Base-by-base conservation (phyloP, 257 asterid species). In the Penstemon davidsonii region DNA sequence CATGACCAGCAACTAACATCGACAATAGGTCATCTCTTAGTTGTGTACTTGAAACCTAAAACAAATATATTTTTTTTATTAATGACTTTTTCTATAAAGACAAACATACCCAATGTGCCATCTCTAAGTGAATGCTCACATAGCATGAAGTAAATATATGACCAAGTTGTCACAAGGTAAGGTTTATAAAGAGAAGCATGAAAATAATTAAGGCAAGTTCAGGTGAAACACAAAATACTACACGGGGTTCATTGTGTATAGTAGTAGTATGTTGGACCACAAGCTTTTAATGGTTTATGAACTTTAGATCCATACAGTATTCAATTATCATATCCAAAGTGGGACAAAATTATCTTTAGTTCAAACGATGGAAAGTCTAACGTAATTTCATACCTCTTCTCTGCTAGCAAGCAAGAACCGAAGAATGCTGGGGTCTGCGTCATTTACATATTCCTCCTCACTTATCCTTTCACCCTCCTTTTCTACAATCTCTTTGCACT, bases 1-100 rank as follows among this genome's bases (percentile, higher is more conserved):
- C 98, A 73, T 93, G 97, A 33, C 97, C 99, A 66, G 99, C 99
- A 79, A 93, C 99, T 73, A 93, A 78, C 99, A 93, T 90, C n/a
- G 99, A 93, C 75, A 90, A 80, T 79, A 93, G 96, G 74, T 93
- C 97, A 67, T 92, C 95, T 72, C 98, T 84, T 61, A 93, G 85
- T 80, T 90, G 97, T 73, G 74, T 55, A 71, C 97, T 90, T 64
- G 99, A 86, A 68, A 93, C 99, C 98, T 88, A 74, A 64, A 80
- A 60, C 42, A 62, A 41, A 70, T 61, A 75, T 33, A 55, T 52
- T 18, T 11, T 39, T 50, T 60, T 55, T 15, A 37, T 51, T 43
- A 6, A 38, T 12, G 39, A 41, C 11, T 11, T 7, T 5, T 8
- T 49, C 36, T 7, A 5, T 0, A 44, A 53, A 11, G 39, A 5